A percentile compares a stretch with the other conserved stretches of the same genome.
Conservation (phyloP, 768 basidiomycete species). For the Leccinum broughii region DNA sequence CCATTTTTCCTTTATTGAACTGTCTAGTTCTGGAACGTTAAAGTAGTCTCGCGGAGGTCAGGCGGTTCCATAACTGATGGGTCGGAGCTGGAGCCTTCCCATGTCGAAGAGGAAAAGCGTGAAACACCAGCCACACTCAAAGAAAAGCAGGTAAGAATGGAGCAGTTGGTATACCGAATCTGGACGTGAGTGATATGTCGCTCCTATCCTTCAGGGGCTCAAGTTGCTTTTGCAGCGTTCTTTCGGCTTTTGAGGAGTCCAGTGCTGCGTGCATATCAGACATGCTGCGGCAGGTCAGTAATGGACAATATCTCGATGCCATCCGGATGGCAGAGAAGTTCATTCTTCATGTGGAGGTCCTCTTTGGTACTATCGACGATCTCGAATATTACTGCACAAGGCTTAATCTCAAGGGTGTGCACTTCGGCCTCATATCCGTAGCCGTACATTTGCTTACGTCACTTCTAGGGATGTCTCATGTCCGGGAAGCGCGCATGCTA, state of each 20-base stretch:
- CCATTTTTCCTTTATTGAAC: slow-evolving; percentile 13
- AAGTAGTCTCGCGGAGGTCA: slow-evolving; percentile 76
- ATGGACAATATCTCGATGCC: slow-evolving; percentile 92
- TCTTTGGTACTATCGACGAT: slow-evolving; percentile 97
- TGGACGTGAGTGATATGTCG: slow-evolving; percentile 77
- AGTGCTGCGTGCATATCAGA: slow-evolving; percentile 98
- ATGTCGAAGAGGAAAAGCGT: slow-evolving; percentile 73
- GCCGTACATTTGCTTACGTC: slow-evolving; percentile 14
- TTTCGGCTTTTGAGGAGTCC: slow-evolving; percentile 99
- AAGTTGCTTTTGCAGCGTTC: slow-evolving; percentile 53
- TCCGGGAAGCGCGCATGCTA: slow-evolving; percentile 96
- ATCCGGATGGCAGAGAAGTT: slow-evolving; percentile 99
- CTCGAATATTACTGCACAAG: slow-evolving; percentile 85
- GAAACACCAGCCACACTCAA: slow-evolving; percentile 80
- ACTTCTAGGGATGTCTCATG: slow-evolving; percentile 88
- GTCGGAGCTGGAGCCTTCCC: slow-evolving; percentile 53
- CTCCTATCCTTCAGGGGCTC: slow-evolving; percentile 4
- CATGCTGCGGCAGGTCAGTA: slow-evolving; percentile 97
- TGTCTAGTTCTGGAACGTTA: slow-evolving; percentile 96
- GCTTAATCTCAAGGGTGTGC: slow-evolving; percentile 81
- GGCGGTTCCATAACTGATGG: slow-evolving; percentile 57
- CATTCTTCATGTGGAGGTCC: slow-evolving; percentile 95
- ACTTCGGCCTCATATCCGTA: slow-evolving; percentile 1
- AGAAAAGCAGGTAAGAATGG: slow-evolving; percentile 92
- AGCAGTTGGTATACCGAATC: slow-evolving; percentile 96